These are phyloP conservation scores for Eucalyptus dawsonii DNA, from an alignment of 345 rosid species.

Conservation along the genomic window DNA sequence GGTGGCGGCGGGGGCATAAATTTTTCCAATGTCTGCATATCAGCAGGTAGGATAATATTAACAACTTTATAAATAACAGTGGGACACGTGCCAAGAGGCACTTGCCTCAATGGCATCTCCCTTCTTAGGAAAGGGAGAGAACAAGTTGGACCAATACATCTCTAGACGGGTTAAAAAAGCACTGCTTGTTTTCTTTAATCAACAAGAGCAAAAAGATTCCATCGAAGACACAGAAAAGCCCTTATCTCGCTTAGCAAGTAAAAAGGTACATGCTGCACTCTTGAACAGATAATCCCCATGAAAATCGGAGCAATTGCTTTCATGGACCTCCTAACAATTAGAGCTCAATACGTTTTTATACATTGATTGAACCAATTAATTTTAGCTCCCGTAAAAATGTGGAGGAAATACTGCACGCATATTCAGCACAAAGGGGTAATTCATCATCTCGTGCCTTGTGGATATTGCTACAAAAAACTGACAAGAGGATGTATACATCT, in stretches of 20 bases:
- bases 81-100: not conserved
- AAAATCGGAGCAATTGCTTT: not conserved
- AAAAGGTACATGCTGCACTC: not conserved
- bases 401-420: not conserved
- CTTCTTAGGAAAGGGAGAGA: not conserved
- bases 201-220: not conserved
- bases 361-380: not conserved
- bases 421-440: no score
- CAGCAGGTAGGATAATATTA: not conserved
- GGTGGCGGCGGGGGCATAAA: conserved; percentile 70
- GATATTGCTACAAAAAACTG: no score
- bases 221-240: not conserved
- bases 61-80: not conserved
- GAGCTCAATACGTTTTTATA: not conserved
- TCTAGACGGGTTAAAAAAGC: accelerated
- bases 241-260: not conserved
- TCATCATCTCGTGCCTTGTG: no score
- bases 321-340: not conserved
- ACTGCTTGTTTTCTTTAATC: not conserved
- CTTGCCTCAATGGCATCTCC: not conserved
- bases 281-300: not conserved
- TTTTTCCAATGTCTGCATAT: conserved; percentile 38
- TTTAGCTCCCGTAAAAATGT: not conserved
- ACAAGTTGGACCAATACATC: not conserved
- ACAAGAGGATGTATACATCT: no score